Conservation (phyloP, 2,329 filamentous ascomycete species). For the Nigrospora sphaerica region DNA sequence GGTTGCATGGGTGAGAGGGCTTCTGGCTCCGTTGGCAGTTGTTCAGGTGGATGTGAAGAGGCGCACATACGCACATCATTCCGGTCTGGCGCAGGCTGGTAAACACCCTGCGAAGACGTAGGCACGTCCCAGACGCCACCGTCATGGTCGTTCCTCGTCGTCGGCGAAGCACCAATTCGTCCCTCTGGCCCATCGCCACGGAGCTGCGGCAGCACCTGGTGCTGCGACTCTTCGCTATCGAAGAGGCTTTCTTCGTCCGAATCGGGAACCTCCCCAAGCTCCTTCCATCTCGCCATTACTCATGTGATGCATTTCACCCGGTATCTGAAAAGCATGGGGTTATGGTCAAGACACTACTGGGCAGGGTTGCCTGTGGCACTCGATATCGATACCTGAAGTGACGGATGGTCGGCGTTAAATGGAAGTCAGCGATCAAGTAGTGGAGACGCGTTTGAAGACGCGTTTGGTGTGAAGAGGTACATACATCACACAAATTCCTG, state of each 20-base stretch:
- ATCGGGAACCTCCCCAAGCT: slow-evolving; percentile 35
- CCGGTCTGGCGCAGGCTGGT: no score
- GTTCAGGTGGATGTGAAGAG: no score
- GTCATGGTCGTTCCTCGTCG: not conserved
- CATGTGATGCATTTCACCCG: slow-evolving; percentile 21
- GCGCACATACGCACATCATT: no score
- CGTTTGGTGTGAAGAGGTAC: not conserved
- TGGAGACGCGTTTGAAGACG: slow-evolving; percentile 3
- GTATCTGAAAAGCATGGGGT: not conserved
- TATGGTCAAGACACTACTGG: no score
- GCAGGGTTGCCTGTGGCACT: no score
- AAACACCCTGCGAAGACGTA: slow-evolving; percentile 13
- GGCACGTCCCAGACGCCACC: slow-evolving; percentile 23
- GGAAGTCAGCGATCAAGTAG: not conserved
- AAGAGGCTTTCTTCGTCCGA: slow-evolving; percentile 33
- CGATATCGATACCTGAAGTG: no score
- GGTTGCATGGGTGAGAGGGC: no score
- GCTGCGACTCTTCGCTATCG: slow-evolving; percentile 25
- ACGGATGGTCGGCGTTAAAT: no score
- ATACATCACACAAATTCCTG: no score
- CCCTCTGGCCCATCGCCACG: not conserved
- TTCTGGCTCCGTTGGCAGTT: no score
- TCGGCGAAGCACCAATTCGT: not conserved
- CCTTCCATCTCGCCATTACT: slow-evolving; percentile 34
- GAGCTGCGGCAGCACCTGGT: slow-evolving; percentile 7